Evolutionary conservation across 164 flowering plant genomes (phyloP).

Genomic region (Magnolia officinalis): DNA sequence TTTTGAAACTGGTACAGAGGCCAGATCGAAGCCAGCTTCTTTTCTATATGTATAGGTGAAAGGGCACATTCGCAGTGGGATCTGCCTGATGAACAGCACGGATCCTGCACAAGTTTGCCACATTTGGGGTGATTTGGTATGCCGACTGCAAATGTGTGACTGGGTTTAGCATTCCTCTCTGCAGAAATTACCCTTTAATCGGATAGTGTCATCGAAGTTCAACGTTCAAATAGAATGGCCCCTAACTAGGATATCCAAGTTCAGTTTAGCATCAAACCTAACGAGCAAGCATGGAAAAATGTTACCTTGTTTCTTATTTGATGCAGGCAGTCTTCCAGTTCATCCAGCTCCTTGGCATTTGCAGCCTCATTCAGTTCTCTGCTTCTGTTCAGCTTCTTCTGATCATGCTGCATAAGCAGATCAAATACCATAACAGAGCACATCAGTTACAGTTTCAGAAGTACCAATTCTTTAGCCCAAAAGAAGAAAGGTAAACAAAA

Average conservation of each 20-base stretch:
- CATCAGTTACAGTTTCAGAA: not conserved
- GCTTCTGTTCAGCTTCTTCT: conserved; percentile 22
- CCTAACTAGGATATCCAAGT: not conserved
- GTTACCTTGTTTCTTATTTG: conserved; percentile 75
- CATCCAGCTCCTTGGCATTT: conserved; percentile 35
- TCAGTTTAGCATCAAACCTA: not conserved
- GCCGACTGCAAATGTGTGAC: too few relatives aligned
- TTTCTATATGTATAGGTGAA: too few relatives aligned
- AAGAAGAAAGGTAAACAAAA: not conserved
- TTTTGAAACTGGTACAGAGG: too few relatives aligned
- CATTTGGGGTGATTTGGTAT: too few relatives aligned
- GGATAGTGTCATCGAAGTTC: not conserved
- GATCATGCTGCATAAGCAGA: conserved; percentile 22
- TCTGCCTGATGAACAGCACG: too few relatives aligned
- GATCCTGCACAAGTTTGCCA: too few relatives aligned
- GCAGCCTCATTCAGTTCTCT: conserved; percentile 30
- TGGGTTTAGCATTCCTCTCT: too few relatives aligned
- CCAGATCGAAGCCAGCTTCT: too few relatives aligned
- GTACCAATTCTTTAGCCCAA: not conserved
- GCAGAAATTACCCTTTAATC: not conserved
- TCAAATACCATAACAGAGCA: not conserved
- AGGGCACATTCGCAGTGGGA: too few relatives aligned
- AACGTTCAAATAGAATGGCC: not conserved
- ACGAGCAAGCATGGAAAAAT: not conserved
- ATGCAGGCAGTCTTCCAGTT: conserved; percentile 54